Conservation (phyloP, 2,329 filamentous ascomycete genomes). For the Dendrostoma leiphaemia region DNA sequence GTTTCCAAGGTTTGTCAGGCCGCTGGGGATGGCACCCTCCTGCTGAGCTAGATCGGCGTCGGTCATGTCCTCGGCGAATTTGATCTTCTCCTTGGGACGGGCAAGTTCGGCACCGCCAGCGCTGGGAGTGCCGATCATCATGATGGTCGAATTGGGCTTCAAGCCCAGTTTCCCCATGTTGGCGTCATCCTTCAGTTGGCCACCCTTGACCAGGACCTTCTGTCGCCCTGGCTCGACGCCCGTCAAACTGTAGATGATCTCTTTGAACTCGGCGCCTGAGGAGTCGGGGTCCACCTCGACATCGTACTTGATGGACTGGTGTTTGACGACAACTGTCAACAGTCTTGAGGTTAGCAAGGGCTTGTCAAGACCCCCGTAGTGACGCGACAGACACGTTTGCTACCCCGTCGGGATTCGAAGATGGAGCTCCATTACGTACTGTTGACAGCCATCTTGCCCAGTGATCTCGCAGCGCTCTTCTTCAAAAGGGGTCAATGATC, state of each 20-base stretch:
- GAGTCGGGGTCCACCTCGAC: conserved; percentile 84
- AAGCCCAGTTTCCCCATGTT: conserved; percentile 79
- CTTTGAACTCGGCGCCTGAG: conserved; percentile 91
- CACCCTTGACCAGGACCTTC: conserved; percentile 92
- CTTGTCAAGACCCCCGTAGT: not conserved
- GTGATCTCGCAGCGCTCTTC: not conserved
- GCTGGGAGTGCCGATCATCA: conserved; percentile 94
- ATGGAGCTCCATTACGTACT: conserved; percentile 38
- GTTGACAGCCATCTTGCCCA: conserved; percentile 52
- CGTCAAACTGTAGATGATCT: conserved; percentile 91
- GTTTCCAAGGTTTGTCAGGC: conserved; percentile 89
- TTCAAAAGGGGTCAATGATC: too few species aligned
- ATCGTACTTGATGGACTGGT: conserved; percentile 92
- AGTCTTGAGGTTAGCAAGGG: conserved; percentile 22
- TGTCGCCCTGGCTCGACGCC: conserved; percentile 95
- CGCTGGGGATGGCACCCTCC: conserved; percentile 82
- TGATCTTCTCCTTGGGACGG: conserved; percentile 76
- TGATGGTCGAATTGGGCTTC: conserved; percentile 82
- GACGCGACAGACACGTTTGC: not conserved
- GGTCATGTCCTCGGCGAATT: conserved; percentile 96
- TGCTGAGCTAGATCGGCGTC: conserved; percentile 84
- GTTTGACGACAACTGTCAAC: conserved; percentile 78
- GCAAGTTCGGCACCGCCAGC: conserved; percentile 59
- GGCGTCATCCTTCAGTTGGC: conserved; percentile 93
- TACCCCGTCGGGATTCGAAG: not conserved